Percentiles rank a stretch among this genome's conserved stretches.
phyloP scores from a whole-genome alignment of 2,329 filamentous ascomycete species.

The Ophiostoma australiae region DNA sequence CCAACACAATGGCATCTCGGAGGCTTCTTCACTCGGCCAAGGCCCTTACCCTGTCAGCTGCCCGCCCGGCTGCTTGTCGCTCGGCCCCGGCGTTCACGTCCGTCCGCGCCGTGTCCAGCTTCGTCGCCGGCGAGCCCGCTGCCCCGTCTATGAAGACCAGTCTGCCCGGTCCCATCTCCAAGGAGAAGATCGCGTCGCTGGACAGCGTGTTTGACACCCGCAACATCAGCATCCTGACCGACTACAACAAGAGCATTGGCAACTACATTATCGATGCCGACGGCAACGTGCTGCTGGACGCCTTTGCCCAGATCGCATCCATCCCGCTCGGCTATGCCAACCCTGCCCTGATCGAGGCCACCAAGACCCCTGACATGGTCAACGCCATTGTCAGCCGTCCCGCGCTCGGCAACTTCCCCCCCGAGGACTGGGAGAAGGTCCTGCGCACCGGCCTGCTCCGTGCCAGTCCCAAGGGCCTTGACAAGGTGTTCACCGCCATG shows the following conservation, averaged over 20 bases:
- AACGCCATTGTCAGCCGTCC: conserved; percentile 80
- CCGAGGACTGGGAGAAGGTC: conserved; percentile 74
- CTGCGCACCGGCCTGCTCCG: conserved; percentile 74
- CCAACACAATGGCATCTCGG: conserved; percentile 16
- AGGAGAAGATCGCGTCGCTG: conserved; percentile 63
- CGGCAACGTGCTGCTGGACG: conserved; percentile 67
- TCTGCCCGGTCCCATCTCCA: conserved; percentile 72
- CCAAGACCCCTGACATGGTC: conserved; percentile 71
- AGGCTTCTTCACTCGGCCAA: conserved; percentile 17
- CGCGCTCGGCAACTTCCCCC: conserved; percentile 84
- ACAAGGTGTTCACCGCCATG: conserved; percentile 88
- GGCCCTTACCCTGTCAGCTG: not conserved
- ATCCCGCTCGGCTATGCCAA: conserved; percentile 94
- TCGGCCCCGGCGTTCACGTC: not conserved
- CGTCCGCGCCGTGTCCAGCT: conserved; percentile 13
- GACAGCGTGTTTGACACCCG: conserved; percentile 78
- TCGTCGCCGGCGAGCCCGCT: conserved; percentile 43
- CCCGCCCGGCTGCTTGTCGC: not conserved
- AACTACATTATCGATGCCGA: conserved; percentile 76
- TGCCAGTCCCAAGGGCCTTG: conserved; percentile 73
- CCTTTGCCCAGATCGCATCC: conserved; percentile 77
- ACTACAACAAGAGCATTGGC: conserved; percentile 68
- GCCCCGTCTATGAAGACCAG: conserved; percentile 51
- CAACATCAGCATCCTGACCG: conserved; percentile 74
- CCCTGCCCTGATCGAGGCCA: conserved; percentile 63